Evolutionary conservation across 2,329 filamentous ascomycete species (phyloP).

Genomic region (Penicillium janthinellum): DNA sequence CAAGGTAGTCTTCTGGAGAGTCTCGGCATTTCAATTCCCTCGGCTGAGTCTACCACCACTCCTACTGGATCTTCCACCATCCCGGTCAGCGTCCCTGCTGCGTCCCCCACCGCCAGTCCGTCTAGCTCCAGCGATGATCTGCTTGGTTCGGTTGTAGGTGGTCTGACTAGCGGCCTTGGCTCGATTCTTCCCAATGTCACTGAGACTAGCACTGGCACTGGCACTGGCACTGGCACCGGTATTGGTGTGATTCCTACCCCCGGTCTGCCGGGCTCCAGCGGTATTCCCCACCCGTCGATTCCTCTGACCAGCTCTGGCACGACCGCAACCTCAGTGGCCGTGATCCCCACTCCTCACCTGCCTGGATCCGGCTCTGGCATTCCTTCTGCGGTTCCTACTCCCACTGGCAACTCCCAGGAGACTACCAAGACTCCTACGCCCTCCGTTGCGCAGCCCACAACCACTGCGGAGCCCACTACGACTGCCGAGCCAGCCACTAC

Average conservation of each 20-base stretch:
- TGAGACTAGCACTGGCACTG: not conserved
- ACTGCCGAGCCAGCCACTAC: slow-evolving; percentile 10
- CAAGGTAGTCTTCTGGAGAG: slow-evolving; percentile 13
- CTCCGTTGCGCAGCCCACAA: slow-evolving; percentile 20
- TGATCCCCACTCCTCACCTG: slow-evolving; percentile 22
- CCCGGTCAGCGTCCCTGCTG: slow-evolving; percentile 31
- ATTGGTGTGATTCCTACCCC: slow-evolving; percentile 21
- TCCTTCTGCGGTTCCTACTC: slow-evolving; percentile 11
- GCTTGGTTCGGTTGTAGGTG: slow-evolving; percentile 13
- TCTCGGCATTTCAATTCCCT: slow-evolving; percentile 5
- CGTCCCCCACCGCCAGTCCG: slow-evolving; percentile 14
- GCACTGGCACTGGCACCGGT: slow-evolving; percentile 4
- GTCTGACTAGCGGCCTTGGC: slow-evolving; percentile 15
- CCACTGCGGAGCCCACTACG: slow-evolving; percentile 47
- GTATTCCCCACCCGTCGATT: slow-evolving; percentile 11
- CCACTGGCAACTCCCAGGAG: slow-evolving; percentile 10
- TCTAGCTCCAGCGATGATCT: slow-evolving; percentile 10
- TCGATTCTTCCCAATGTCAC: slow-evolving; percentile 11
- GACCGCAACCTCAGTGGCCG: slow-evolving; percentile 12
- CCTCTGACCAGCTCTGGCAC: slow-evolving; percentile 9
- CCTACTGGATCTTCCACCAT: slow-evolving; percentile 22
- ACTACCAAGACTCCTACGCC: slow-evolving; percentile 8
- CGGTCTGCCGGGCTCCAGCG: slow-evolving; percentile 6
- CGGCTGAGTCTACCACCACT: not conserved
- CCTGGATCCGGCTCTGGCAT: slow-evolving; percentile 12